Conservation (phyloP, 345 rosid genomes). For the Excoecaria cochinchinensis region DNA sequence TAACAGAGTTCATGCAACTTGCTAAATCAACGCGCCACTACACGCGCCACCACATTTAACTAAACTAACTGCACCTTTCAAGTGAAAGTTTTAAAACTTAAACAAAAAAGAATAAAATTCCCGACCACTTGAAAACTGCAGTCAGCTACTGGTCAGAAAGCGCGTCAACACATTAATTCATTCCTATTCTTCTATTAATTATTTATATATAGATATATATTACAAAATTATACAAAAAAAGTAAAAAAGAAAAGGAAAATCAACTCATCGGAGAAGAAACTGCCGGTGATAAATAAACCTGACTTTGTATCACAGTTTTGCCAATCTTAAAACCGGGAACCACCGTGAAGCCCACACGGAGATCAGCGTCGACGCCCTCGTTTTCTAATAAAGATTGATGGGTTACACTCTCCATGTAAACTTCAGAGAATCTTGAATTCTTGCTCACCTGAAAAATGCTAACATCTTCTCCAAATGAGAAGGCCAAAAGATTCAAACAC, state of each 20-base stretch:
- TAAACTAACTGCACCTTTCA: constrained; percentile 17
- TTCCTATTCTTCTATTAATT: constrained; percentile 4
- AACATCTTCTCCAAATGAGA: constrained; percentile 53
- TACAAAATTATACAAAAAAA: constrained; percentile 19
- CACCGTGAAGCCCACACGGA: constrained; percentile 79
- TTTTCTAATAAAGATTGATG: constrained; percentile 47
- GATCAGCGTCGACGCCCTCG: constrained; percentile 30
- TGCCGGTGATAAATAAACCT: constrained; percentile 66
- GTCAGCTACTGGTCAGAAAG: not conserved
- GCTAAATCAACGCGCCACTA: constrained; percentile 18
- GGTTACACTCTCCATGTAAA: constrained; percentile 79
- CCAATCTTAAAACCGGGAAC: constrained; percentile 94
- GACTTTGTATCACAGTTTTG: constrained; percentile 62
- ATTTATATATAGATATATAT: constrained; percentile 6
- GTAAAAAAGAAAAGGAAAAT: not conserved
- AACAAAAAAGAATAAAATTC: not conserved
- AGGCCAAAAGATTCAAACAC: constrained; percentile 71
- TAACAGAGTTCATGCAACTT: not conserved
- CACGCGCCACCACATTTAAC: constrained; percentile 9
- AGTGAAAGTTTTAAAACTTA: constrained; percentile 10
- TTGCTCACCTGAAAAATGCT: constrained; percentile 61
- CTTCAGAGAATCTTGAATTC: constrained; percentile 78
- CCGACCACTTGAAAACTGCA: constrained; percentile 21
- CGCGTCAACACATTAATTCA: not conserved
- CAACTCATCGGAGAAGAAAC: constrained; percentile 34